Base-by-base conservation (phyloP, 2,329 filamentous ascomycete species). In the Colletotrichum lini region DNA sequence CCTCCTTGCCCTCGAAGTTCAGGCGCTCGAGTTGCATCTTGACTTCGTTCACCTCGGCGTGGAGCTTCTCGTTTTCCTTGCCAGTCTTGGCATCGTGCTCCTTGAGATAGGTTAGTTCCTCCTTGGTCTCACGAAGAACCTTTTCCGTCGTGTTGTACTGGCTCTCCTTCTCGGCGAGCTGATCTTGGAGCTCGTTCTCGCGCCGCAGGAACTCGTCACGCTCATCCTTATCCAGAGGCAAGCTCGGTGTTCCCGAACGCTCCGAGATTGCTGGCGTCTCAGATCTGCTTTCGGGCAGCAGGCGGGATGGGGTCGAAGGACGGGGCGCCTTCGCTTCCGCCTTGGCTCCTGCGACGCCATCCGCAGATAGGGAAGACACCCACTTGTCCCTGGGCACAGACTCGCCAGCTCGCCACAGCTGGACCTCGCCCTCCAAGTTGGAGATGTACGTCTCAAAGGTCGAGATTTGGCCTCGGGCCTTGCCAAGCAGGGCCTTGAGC, bases 21-120 rank as follows among this genome's bases (percentile, higher is more conserved):
- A 99, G 89, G 79, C 97, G 95, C 85, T 99, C 96, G 35, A 99
- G 88, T 79, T 98, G 95, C 95, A 99, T 98, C 81, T 94, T 95
- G 78, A 97, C 90, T 78, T 97, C 94, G 78, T 98, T 98, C 72
- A 96, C 90, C 79, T 98, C 95, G 67, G 90, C 89, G 13, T 91
- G 93, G 70, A 98, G 87, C 75, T 90, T 92, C 81, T 99, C 96
- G 75, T 98, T 98, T 73, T 97, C 94, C 79, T 95, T 97, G 77
- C 92, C 93, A 3, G 93, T 90, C 79, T 93, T 94, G 77, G 90
- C 88, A 74, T 96, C 92, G 73, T 95, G 93, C 64, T 98, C 95
- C 81, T 97, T 97, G 76, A 98, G 87, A 75, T 93, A 92, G 67
- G 88, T 84, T 64, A 98, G 86, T 83, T 99, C 96, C 76, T 98